phyloP scores from a whole-genome alignment of 179 eudicot species.

The Amaranthus tricolor region DNA sequence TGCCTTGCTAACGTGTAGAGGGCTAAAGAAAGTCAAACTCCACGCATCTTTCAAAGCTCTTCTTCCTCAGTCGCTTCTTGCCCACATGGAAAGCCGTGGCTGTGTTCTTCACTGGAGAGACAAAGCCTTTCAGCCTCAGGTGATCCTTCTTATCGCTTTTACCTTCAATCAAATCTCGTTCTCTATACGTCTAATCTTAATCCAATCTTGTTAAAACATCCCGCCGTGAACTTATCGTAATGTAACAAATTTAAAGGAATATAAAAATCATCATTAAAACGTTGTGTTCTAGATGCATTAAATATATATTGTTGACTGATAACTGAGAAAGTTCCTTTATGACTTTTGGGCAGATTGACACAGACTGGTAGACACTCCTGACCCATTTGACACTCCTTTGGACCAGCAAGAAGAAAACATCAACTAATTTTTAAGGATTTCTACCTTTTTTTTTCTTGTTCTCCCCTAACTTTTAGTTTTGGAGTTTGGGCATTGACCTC shows the following conservation, averaged over 20 bases:
- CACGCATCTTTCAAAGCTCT: conserved; percentile 48
- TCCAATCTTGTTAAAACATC: not conserved
- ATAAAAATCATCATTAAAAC: not conserved
- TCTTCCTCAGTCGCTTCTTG: conserved; percentile 49
- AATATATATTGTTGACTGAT: conserved; percentile 8
- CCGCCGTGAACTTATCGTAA: not conserved
- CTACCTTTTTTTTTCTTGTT: not conserved
- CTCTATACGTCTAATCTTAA: not conserved
- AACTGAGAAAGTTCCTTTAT: not conserved
- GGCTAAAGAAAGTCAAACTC: conserved; percentile 74
- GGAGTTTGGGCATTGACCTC: not conserved
- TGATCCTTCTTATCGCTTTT: conserved; percentile 9
- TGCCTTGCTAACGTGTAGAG: conserved; percentile 68
- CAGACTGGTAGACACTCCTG: conserved; percentile 16
- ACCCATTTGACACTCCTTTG: conserved; percentile 18
- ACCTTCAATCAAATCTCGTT: not conserved
- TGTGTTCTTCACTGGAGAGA: conserved; percentile 73
- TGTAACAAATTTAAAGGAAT: not conserved
- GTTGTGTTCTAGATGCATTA: not conserved
- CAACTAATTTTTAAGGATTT: not conserved
- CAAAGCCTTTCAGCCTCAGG: conserved; percentile 53
- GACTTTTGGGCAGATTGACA: conserved; percentile 24
- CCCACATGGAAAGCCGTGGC: conserved; percentile 67
- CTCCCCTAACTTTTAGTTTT: not conserved
- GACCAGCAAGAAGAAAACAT: not conserved